Base-by-base conservation (phyloP, 805 yeast species). In the Clavispora asparagi region DNA sequence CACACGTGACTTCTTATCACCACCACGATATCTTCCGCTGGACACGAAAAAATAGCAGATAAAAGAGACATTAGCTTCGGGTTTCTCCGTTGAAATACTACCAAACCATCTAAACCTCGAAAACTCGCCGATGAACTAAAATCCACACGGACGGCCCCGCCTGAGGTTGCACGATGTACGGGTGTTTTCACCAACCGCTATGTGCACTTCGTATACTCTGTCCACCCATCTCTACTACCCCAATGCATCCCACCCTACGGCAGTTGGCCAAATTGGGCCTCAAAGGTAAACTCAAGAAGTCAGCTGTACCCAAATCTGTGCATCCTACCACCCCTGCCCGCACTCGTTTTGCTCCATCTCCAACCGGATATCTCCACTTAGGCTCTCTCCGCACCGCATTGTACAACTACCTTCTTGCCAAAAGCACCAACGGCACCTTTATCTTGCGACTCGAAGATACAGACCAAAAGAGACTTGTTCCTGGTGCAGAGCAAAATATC, bases 321-420 rank as follows among this genome's bases (percentile, higher is more conserved):
- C 77, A 74, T 39, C 80, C 82, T 1, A 53, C 47, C 1, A 31
- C 49, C 0, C 89, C 94, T 0, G 95, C 82, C 0, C 66, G 97
- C 53, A 87, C 98, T 1, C 69, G 99, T 52, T 94, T 94, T 65
- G 99, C 99, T 0, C 99, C 99, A 0, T 90, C 97, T 1, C 99
- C 99, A 1, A 94, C 99, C 0, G 99, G 99, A 0, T 79, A 79
- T 50, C 71, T 94, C n/a, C 99, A 94, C 62, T 62, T 94, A 48
- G 99, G 99, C 0, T 91, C 97, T 0, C 61, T 94, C 40, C 70
- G 99, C 62, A 94, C 99, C 0, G 98, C 98, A 0, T 65, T 94
- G 16, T 94, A 89, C 66, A 94, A 94, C 63, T 94, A 83, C 57
- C 64, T 94, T 14, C 67, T 87, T 13, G 98, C 99, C 0, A 80